Percentiles rank a stretch among this genome's conserved stretches.
Evolutionary conservation across 805 yeast species (phyloP).

Genomic region (Candida odintsovae): DNA sequence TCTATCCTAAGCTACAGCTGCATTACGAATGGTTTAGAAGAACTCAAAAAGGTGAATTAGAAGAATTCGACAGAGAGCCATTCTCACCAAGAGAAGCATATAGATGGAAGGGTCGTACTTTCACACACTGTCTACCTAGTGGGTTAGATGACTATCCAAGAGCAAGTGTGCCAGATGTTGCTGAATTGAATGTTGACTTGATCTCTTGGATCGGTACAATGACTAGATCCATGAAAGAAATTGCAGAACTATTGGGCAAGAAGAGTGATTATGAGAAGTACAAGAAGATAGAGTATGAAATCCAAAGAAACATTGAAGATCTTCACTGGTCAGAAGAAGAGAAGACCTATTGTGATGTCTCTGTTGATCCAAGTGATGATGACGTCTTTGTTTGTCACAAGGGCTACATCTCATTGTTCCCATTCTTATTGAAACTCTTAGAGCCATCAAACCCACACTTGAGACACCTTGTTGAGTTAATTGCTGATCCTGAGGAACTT

Average conservation of each 20-base stretch:
- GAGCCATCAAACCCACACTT: constrained; percentile 43
- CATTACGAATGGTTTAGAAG: constrained; percentile 84
- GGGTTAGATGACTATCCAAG: constrained; percentile 97
- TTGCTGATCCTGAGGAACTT: constrained; percentile 65
- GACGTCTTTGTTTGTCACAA: constrained; percentile 74
- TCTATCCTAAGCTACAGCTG: constrained; percentile 69
- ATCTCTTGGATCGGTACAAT: constrained; percentile 91
- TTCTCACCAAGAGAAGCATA: constrained; percentile 58
- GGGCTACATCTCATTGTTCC: constrained; percentile 85
- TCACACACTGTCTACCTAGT: constrained; percentile 80
- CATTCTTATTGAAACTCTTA: constrained; percentile 70
- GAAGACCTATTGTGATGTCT: constrained; percentile 73
- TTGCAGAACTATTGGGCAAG: constrained; percentile 59
- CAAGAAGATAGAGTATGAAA: constrained; percentile 44
- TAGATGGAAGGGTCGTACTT: constrained; percentile 91
- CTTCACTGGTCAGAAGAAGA: constrained; percentile 76
- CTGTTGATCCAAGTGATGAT: constrained; percentile 69
- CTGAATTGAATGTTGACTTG: constrained; percentile 87
- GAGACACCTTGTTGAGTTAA: constrained; percentile 44
- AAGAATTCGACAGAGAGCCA: constrained; percentile 61
- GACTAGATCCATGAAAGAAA: constrained; percentile 73
- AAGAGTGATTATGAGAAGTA: constrained; percentile 55
- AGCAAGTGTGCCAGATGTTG: constrained; percentile 70
- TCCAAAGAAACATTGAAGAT: constrained; percentile 58
- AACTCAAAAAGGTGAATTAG: constrained; percentile 72